Evolutionary conservation across 768 basidiomycete genomes (phyloP).

Genomic region (Leccinum rimulosum): DNA sequence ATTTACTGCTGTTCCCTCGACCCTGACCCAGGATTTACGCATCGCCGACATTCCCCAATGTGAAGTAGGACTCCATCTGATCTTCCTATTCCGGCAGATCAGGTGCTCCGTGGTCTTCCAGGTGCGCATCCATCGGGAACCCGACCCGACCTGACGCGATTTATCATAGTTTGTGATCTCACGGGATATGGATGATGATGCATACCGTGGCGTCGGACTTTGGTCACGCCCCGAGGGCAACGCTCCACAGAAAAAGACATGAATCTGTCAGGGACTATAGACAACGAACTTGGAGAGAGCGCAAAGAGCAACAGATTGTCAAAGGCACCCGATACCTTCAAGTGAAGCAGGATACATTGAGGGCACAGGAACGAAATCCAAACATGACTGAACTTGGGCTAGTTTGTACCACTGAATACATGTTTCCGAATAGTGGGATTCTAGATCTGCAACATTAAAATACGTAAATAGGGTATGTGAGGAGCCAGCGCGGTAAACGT

Average conservation of each 20-base stretch:
- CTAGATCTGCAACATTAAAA: background rate
- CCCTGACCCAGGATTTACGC: constrained; percentile 75
- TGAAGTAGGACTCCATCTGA: constrained; percentile 75
- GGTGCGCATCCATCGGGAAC: constrained; percentile 75
- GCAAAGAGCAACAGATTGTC: constrained; percentile 75
- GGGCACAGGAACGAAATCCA: constrained; percentile 65
- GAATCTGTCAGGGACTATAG: constrained; percentile 74
- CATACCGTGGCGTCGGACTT: constrained; percentile 82
- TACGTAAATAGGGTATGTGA: background rate
- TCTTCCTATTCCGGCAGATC: constrained; percentile 70
- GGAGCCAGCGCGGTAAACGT: background rate
- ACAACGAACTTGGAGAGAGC: constrained; percentile 52
- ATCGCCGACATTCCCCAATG: constrained; percentile 76
- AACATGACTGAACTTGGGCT: constrained; percentile 12
- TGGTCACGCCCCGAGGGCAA: constrained; percentile 79
- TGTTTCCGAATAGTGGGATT: background rate
- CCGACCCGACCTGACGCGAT: constrained; percentile 43
- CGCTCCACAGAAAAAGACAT: constrained; percentile 78
- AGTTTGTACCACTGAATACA: constrained; percentile 8
- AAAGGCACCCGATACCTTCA: constrained; percentile 50
- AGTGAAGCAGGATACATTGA: constrained; percentile 29
- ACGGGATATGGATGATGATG: constrained; percentile 51
- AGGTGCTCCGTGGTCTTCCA: constrained; percentile 70
- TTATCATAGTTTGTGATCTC: background rate
- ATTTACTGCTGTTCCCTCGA: constrained; percentile 77